phyloP scores from a whole-genome alignment of 106 monocot species.

The Hemerocallis citrina region DNA sequence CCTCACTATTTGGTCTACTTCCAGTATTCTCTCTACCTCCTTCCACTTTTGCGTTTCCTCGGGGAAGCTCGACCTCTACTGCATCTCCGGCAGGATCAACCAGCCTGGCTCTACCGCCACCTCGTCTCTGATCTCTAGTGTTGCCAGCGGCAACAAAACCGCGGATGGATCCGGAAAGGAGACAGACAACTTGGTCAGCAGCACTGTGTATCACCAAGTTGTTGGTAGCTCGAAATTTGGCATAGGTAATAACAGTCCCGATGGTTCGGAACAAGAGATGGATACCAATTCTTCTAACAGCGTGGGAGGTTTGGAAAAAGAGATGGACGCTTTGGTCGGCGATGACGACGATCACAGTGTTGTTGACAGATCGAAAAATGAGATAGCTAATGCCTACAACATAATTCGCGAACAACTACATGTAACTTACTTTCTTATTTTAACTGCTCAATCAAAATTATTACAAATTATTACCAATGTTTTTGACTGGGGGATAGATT shows the following conservation, averaged over 20 bases:
- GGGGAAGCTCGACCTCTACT: constrained; percentile 34
- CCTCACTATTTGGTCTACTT: constrained; percentile 22
- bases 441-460: too few species aligned
- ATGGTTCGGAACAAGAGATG: too few species aligned
- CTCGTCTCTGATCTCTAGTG: not conserved
- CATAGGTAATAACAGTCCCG: too few species aligned
- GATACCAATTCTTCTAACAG: too few species aligned
- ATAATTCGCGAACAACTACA: not conserved
- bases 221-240: not conserved
- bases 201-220: not conserved
- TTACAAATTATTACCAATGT: too few species aligned
- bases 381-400: not conserved
- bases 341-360: not conserved
- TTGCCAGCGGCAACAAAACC: not conserved
- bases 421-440: too few species aligned
- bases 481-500: too few species aligned
- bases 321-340: not conserved
- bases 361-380: not conserved
- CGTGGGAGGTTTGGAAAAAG: not conserved
- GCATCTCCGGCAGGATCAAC: constrained; percentile 31
- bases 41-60: constrained; percentile 52
- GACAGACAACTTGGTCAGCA: too few species aligned
- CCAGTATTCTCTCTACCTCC: constrained; percentile 22
- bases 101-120: not conserved
- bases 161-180: too few species aligned